phyloP scores from a whole-genome alignment of 2,329 filamentous ascomycete genomes.

The Pseudocercospora cruenta region DNA sequence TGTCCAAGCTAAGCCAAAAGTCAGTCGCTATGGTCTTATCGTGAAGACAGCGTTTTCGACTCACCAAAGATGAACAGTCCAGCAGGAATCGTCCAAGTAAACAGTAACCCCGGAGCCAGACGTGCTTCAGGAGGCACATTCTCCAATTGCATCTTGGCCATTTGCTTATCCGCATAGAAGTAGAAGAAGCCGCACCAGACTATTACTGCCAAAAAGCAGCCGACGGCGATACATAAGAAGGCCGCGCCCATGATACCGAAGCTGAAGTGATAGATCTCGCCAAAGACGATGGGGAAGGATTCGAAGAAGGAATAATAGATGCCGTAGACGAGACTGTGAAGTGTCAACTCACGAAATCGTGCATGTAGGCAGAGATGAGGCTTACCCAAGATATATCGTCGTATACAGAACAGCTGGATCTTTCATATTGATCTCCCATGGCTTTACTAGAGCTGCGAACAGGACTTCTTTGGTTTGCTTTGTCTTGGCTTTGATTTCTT shows the following conservation, averaged over 20 bases:
- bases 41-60: background rate
- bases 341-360: background rate
- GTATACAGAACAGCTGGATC: slow-evolving; percentile 62
- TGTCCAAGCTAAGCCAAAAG: slow-evolving; percentile 4
- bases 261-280: slow-evolving; percentile 62
- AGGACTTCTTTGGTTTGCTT: slow-evolving; percentile 3
- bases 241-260: slow-evolving; percentile 36
- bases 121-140: slow-evolving; percentile 10
- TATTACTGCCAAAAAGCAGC: background rate
- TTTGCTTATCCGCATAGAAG: slow-evolving; percentile 8
- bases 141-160: background rate
- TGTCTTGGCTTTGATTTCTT: background rate
- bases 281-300: slow-evolving; percentile 67
- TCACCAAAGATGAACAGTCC: slow-evolving; percentile 15
- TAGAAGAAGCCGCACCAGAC: slow-evolving; percentile 9
- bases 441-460: slow-evolving; percentile 63
- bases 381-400: slow-evolving; percentile 31
- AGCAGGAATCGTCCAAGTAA: slow-evolving; percentile 15
- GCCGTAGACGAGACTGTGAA: slow-evolving; percentile 59
- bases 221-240: slow-evolving; percentile 7
- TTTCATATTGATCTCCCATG: slow-evolving; percentile 53
- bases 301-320: slow-evolving; percentile 67
- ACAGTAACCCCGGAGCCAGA: slow-evolving; percentile 9
- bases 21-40: no score
- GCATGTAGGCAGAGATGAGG: background rate